A percentile compares a stretch with the other conserved stretches of the same genome.
Evolutionary conservation across 2,329 filamentous ascomycete genomes (phyloP).

Genomic region (Tolypocladium tropicale): DNA sequence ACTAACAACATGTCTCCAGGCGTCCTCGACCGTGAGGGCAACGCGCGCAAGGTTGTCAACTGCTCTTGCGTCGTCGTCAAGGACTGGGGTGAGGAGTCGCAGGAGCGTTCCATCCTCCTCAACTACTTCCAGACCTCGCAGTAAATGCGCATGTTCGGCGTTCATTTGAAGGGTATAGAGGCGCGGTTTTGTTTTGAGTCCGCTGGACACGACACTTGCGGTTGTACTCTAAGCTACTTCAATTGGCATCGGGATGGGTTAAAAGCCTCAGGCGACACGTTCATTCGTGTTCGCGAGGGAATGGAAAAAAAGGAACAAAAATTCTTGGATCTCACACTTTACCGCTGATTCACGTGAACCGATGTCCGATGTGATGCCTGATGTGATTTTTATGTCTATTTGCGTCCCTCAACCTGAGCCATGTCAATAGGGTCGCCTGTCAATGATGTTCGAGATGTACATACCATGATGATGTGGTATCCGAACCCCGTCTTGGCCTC

Average conservation of each 20-base stretch:
- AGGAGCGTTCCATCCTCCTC: conserved; percentile 97
- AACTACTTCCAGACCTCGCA: conserved; percentile 99
- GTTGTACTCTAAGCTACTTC: conserved; percentile 38
- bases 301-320: conserved; percentile 28
- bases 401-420: conserved; percentile 29
- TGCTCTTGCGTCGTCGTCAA: conserved; percentile 99
- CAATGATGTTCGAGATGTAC: conserved; percentile 1
- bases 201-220: conserved; percentile 24
- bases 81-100: conserved; percentile 99
- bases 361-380: conserved; percentile 3
- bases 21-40: conserved; percentile 97
- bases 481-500: conserved; percentile 67
- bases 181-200: conserved; percentile 20
- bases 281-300: conserved; percentile 26
- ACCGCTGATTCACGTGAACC: background rate
- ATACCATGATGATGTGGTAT: conserved; percentile 73
- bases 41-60: conserved; percentile 99
- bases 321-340: conserved; percentile 1
- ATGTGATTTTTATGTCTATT: conserved; percentile 15
- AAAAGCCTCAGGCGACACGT: conserved; percentile 21
- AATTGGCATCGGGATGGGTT: conserved; percentile 34
- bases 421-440: background rate
- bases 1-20: conserved; percentile 43
- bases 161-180: conserved; percentile 30
- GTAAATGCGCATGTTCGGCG: conserved; percentile 30